Percentiles rank a stretch among this genome's conserved stretches.
These are phyloP conservation scores for Phytophthora cryptogea DNA, from an alignment of 352 stramenopile genomes.

Conservation along the genomic window DNA sequence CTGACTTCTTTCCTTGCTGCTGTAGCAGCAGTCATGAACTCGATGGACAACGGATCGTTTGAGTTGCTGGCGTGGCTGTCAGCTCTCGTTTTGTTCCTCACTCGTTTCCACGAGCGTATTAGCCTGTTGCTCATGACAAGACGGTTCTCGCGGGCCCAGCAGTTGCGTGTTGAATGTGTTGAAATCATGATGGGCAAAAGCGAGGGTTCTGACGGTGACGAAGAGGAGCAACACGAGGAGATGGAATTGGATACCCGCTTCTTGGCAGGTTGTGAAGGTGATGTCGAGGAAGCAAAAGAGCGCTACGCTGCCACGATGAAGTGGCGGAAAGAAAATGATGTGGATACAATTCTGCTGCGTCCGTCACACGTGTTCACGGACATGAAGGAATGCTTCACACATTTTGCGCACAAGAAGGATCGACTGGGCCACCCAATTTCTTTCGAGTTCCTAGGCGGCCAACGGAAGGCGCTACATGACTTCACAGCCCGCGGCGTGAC, in stretches of 20 bases:
- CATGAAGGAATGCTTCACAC: constrained; percentile 69
- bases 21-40: constrained; percentile 47
- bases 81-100: constrained; percentile 57
- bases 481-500: constrained; percentile 58
- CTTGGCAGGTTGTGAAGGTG: constrained; percentile 67
- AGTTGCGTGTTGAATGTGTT: constrained; percentile 44
- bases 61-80: constrained; percentile 58
- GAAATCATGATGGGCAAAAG: constrained; percentile 53
- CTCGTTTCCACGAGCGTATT: constrained; percentile 59
- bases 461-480: constrained; percentile 64
- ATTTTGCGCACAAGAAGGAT: constrained; percentile 74
- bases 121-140: constrained; percentile 57
- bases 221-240: constrained; percentile 40
- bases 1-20: constrained; percentile 50
- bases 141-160: constrained; percentile 42
- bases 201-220: constrained; percentile 28
- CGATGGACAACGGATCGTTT: constrained; percentile 43
- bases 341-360: constrained; percentile 72
- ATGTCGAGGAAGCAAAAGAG: constrained; percentile 69
- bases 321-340: constrained; percentile 72
- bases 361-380: constrained; percentile 54
- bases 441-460: constrained; percentile 60
- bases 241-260: constrained; percentile 62
- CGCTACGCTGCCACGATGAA: constrained; percentile 61
- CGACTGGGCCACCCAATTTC: constrained; percentile 60